Conservation (phyloP, 441 rosid genomes). For the Populus hybrid region DNA sequence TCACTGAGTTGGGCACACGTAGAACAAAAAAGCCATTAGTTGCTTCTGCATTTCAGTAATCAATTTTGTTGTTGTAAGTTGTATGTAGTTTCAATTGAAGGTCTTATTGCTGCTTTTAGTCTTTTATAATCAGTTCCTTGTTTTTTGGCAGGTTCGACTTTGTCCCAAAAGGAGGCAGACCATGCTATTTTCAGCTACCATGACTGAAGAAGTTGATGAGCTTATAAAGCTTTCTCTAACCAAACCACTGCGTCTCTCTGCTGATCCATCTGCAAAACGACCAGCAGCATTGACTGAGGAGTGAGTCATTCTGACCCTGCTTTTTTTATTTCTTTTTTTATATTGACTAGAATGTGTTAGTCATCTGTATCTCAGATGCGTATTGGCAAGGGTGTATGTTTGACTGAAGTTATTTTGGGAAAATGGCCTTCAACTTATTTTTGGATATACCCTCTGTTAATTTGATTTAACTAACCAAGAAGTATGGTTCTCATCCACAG, state of each 20-base stretch:
- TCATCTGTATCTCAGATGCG: constrained; percentile 8
- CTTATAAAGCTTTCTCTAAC: constrained; percentile 85
- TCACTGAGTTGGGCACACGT: not conserved
- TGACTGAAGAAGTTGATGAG: constrained; percentile 93
- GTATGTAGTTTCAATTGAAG: constrained; percentile 9
- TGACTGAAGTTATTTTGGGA: constrained; percentile 2
- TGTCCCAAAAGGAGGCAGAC: constrained; percentile 98
- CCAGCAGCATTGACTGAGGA: constrained; percentile 87
- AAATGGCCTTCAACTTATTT: not conserved
- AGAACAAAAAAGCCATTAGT: not conserved
- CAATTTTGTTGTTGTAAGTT: not conserved
- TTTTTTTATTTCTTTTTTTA: not conserved
- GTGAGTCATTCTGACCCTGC: constrained; percentile 37
- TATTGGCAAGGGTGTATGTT: not conserved
- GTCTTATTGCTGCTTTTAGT: not conserved
- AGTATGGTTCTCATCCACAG: constrained; percentile 34
- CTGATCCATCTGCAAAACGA: constrained; percentile 89
- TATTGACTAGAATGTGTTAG: constrained; percentile 8
- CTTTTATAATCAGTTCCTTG: constrained; percentile 9
- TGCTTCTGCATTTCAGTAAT: not conserved
- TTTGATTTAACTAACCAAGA: constrained; percentile 4
- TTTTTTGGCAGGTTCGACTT: constrained; percentile 60
- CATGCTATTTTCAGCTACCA: constrained; percentile 94
- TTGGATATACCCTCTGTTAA: not conserved
- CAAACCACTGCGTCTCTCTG: constrained; percentile 87